phyloP scores from a whole-genome alignment of 352 stramenopile species.

The Globisporangium radiosum region DNA sequence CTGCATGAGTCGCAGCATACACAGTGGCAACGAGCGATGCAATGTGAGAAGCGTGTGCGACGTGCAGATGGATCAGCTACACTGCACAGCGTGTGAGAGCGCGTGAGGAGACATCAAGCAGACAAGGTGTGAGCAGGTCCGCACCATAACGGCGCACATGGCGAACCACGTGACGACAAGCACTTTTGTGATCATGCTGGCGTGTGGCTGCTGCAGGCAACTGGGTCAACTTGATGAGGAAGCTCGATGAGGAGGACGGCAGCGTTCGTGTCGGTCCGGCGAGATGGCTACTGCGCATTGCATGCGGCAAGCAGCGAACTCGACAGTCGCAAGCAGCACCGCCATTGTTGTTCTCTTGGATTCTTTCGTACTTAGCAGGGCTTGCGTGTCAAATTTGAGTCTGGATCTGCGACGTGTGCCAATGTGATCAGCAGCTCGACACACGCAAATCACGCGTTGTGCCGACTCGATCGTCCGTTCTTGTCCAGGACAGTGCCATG shows the following conservation, averaged over 20 bases:
- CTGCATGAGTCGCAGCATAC: conserved; percentile 13
- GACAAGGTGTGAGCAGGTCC: neutral
- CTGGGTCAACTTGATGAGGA: neutral
- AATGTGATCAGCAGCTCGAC: too few species aligned
- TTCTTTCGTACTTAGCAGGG: neutral
- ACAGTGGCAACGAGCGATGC: neutral
- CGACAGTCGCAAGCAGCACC: neutral
- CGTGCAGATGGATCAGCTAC: conserved; percentile 2
- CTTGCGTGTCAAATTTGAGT: neutral
- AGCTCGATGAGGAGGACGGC: too few species aligned
- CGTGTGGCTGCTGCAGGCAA: neutral
- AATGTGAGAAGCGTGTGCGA: neutral
- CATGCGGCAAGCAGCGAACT: neutral
- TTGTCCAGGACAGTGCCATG: too few species aligned
- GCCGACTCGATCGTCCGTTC: too few species aligned
- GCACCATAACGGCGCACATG: conserved; percentile 61
- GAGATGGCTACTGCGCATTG: neutral
- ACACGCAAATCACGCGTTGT: too few species aligned
- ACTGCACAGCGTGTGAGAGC: neutral
- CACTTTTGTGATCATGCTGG: conserved; percentile 42
- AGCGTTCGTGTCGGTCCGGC: neutral
- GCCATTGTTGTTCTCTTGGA: neutral
- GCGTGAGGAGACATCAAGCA: neutral
- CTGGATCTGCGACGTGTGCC: neutral
- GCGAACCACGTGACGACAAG: conserved; percentile 53